phyloP scores from a whole-genome alignment of 306 rosid genomes.

The Trifolium subterraneum region DNA sequence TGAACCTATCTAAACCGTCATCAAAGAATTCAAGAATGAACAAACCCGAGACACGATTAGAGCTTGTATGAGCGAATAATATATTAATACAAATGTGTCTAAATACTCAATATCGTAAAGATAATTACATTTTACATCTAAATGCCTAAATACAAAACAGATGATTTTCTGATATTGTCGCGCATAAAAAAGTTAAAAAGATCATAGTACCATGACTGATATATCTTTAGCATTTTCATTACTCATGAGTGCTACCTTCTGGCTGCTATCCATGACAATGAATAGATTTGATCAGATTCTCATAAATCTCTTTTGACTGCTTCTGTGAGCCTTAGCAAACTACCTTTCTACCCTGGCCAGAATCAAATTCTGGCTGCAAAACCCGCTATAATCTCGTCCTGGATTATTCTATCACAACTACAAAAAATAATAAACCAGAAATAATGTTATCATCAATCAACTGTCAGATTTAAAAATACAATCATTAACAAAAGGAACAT shows the following conservation, averaged over 20 bases:
- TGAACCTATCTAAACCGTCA: neutral
- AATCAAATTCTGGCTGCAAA: slow-evolving; percentile 42
- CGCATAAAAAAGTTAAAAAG: slow-evolving; percentile 12
- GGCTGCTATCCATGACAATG: slow-evolving; percentile 57
- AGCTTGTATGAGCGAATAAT: neutral
- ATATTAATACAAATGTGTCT: neutral
- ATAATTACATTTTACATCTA: slow-evolving; percentile 16
- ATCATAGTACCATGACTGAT: slow-evolving; percentile 51
- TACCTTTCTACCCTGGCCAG: slow-evolving; percentile 41
- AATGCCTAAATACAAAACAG: neutral
- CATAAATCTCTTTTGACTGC: slow-evolving; percentile 29
- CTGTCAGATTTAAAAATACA: neutral
- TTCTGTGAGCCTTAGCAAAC: slow-evolving; percentile 38
- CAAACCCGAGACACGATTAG: neutral
- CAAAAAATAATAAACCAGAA: slow-evolving; percentile 14
- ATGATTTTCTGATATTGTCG: slow-evolving; percentile 7
- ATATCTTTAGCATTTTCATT: slow-evolving; percentile 49
- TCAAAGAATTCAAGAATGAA: neutral
- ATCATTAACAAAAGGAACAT: neutral
- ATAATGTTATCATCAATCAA: slow-evolving; percentile 14
- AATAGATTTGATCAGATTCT: slow-evolving; percentile 30
- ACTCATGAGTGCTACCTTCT: slow-evolving; percentile 68
- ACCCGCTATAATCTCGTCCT: slow-evolving; percentile 18
- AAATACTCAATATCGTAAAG: neutral
- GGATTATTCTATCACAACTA: slow-evolving; percentile 8